Percentiles rank a stretch among this genome's conserved stretches.
These are phyloP conservation scores for Penicillium janthinellum DNA, from an alignment of 2,329 filamentous ascomycete genomes.

Conservation along the genomic window DNA sequence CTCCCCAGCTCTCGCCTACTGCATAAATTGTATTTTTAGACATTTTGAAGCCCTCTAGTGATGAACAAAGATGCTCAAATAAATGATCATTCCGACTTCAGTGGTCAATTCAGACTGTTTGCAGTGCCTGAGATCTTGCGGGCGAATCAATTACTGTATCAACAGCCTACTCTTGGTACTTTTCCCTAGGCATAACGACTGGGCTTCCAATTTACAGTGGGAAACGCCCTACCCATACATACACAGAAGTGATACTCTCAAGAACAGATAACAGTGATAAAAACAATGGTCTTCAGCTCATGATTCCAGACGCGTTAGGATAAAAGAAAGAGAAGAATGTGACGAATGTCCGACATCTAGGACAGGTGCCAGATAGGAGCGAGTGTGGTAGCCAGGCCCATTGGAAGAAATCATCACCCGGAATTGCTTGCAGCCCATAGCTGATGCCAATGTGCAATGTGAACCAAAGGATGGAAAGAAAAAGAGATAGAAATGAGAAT, in stretches of 20 bases:
- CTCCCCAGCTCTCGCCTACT: slow-evolving; percentile 10
- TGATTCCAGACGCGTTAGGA: slow-evolving; percentile 7
- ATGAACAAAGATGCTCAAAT: slow-evolving; percentile 13
- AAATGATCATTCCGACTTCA: not conserved
- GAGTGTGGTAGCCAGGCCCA: slow-evolving; percentile 16
- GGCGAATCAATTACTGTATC: too few relatives aligned
- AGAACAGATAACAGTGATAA: slow-evolving; percentile 10
- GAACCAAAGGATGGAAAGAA: slow-evolving; percentile 17
- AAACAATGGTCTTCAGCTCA: slow-evolving; percentile 19
- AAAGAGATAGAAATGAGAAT: slow-evolving; percentile 17
- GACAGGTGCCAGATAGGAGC: slow-evolving; percentile 12
- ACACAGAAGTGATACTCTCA: slow-evolving; percentile 15
- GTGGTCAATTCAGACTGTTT: not conserved
- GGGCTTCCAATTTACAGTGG: slow-evolving; percentile 9
- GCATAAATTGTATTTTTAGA: slow-evolving; percentile 35
- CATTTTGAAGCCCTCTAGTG: slow-evolving; percentile 20
- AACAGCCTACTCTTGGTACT: not conserved
- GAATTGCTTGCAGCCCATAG: slow-evolving; percentile 11
- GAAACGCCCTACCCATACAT: slow-evolving; percentile 12
- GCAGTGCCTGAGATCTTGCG: not conserved
- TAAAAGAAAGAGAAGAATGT: not conserved
- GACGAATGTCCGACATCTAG: slow-evolving; percentile 11
- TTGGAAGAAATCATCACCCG: slow-evolving; percentile 7
- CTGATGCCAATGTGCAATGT: slow-evolving; percentile 27
- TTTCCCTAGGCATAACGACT: not conserved